These are phyloP conservation scores for Blastobotrys aristatus DNA, from an alignment of 1,139 yeast genomes.

Conservation along the genomic window DNA sequence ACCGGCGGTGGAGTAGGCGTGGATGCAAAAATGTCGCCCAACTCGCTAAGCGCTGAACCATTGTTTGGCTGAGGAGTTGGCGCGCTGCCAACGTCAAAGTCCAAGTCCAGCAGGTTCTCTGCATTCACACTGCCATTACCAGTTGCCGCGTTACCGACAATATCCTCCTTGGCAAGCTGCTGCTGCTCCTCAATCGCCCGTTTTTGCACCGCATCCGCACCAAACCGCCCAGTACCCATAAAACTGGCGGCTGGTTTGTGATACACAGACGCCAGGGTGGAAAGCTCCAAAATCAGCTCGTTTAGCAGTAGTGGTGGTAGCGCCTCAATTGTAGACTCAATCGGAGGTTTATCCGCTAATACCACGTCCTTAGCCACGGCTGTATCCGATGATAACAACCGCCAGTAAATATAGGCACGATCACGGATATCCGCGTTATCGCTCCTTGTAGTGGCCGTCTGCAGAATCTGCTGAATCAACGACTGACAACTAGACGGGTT, in stretches of 20 bases:
- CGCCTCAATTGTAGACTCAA: slow-evolving; percentile 64
- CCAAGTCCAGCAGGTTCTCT: slow-evolving; percentile 84
- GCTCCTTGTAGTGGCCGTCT: slow-evolving; percentile 70
- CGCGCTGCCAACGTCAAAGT: slow-evolving; percentile 44
- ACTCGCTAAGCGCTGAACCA: slow-evolving; percentile 30
- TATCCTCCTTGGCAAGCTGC: slow-evolving; percentile 71
- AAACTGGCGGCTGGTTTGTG: slow-evolving; percentile 77
- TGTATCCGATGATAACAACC: slow-evolving; percentile 67
- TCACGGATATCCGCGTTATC: slow-evolving; percentile 93
- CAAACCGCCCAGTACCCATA: slow-evolving; percentile 45
- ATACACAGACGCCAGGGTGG: slow-evolving; percentile 84
- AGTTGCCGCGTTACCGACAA: slow-evolving; percentile 48
- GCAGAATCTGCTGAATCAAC: slow-evolving; percentile 65
- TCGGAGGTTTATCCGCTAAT: slow-evolving; percentile 60
- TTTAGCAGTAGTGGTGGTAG: slow-evolving; percentile 67
- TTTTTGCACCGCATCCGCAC: slow-evolving; percentile 42
- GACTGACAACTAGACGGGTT: slow-evolving; percentile 43
- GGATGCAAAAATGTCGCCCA: slow-evolving; percentile 33
- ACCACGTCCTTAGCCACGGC: slow-evolving; percentile 47
- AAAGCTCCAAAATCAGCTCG: slow-evolving; percentile 66
- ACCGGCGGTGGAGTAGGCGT: slow-evolving; percentile 30
- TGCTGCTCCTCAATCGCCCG: slow-evolving; percentile 71
- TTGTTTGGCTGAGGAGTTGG: slow-evolving; percentile 24
- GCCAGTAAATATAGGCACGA: slow-evolving; percentile 92
- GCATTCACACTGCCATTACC: slow-evolving; percentile 42